A percentile compares a stretch with the other conserved stretches of the same genome.
phyloP scores from a whole-genome alignment of 441 rosid genomes.

The Jatropha multifida region DNA sequence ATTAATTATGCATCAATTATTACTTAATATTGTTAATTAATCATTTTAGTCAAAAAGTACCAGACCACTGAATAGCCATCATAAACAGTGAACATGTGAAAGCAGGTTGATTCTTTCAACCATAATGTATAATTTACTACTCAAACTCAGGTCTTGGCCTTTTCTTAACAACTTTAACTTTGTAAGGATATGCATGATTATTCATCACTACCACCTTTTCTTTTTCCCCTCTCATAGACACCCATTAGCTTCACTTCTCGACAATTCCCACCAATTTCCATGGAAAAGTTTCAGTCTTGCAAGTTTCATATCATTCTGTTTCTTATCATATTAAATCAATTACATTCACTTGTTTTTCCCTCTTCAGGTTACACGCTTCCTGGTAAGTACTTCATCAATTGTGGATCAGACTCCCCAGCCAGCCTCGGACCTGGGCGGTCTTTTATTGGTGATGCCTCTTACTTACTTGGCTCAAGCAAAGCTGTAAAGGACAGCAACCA shows the following conservation, averaged over 20 bases:
- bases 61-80: not conserved
- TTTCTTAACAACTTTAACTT: not conserved
- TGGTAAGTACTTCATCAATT: conserved; percentile 16
- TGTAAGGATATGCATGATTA: not conserved
- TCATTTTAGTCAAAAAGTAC: not conserved
- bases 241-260: not conserved
- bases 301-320: not conserved
- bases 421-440: not conserved
- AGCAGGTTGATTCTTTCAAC: not conserved
- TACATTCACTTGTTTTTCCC: conserved; percentile 1
- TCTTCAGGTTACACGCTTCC: conserved; percentile 20
- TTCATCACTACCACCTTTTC: not conserved
- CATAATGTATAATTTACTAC: not conserved
- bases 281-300: conserved; percentile 21
- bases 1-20: not conserved
- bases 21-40: not conserved
- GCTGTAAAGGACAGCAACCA: conserved; percentile 7
- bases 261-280: conserved; percentile 11
- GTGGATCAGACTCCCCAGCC: conserved; percentile 15
- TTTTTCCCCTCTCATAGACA: not conserved
- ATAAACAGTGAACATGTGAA: not conserved
- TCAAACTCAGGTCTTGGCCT: not conserved
- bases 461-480: not conserved
- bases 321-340: not conserved
- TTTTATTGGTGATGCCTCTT: not conserved